Percentiles rank a stretch among this genome's conserved stretches.
These are phyloP conservation scores for Picea sitchensis DNA, from an alignment of 75 land plant species.

Conservation along the genomic window DNA sequence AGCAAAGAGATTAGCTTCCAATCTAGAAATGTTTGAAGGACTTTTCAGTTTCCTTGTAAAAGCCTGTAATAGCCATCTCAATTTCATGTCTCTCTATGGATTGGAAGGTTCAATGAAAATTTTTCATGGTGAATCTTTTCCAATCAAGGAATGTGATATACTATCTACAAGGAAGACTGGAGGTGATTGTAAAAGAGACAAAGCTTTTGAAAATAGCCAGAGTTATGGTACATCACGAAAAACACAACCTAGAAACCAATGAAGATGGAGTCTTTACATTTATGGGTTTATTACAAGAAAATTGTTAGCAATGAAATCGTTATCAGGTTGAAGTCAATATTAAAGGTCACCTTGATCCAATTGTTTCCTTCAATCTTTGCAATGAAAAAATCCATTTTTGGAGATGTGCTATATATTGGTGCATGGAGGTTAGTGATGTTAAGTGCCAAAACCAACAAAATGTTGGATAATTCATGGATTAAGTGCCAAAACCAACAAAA, in stretches of 20 bases:
- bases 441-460: too few species aligned
- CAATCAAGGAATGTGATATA: neutral
- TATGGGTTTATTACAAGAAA: too few species aligned
- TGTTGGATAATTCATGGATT: too few species aligned
- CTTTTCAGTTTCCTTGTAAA: constrained; percentile 31
- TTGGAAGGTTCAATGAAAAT: neutral
- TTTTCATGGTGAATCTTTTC: neutral
- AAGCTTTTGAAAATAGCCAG: neutral
- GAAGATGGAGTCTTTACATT: too few species aligned
- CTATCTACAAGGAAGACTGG: neutral
- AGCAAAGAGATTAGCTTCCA: constrained; percentile 60
- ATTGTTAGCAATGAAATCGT: too few species aligned
- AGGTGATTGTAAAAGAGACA: constrained; percentile 1
- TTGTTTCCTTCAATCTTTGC: too few species aligned
- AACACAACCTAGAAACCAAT: constrained; percentile 47
- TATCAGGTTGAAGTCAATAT: too few species aligned
- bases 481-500: too few species aligned
- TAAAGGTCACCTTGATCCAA: too few species aligned
- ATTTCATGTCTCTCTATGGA: constrained; percentile 42
- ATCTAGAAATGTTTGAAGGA: constrained; percentile 17
- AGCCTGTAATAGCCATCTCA: constrained; percentile 94
- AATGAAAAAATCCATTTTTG: too few species aligned
- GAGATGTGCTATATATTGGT: too few species aligned
- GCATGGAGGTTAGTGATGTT: too few species aligned
- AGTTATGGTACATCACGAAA: constrained; percentile 7